Percentiles rank a stretch among this genome's conserved stretches.
Conservation (phyloP, 495 filamentous ascomycete species). For the Aspergillus nanangensis region DNA sequence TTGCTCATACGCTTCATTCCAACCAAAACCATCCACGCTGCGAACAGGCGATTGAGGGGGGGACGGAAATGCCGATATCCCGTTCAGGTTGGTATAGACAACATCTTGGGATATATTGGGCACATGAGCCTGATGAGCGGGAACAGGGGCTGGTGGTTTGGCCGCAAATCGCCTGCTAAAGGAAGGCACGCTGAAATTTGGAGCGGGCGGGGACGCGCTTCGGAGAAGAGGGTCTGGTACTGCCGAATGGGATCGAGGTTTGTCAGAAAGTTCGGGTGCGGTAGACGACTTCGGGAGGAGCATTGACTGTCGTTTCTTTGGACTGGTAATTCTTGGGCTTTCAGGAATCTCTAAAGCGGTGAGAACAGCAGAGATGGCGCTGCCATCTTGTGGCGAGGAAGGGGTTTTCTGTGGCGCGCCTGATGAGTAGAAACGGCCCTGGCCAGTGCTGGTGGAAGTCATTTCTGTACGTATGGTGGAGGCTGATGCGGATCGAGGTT, state of each 20-base stretch:
- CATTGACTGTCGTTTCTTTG: constrained; percentile 24
- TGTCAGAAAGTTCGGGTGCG: constrained; percentile 12
- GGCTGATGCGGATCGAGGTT: constrained; percentile 27
- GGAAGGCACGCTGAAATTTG: constrained; percentile 49
- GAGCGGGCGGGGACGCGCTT: constrained; percentile 37
- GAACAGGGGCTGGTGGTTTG: constrained; percentile 12
- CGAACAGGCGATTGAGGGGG: constrained; percentile 37
- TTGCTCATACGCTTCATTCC: constrained; percentile 20
- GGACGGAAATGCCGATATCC: constrained; percentile 25
- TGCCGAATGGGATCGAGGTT: constrained; percentile 22
- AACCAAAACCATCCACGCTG: constrained; percentile 20
- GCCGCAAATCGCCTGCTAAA: constrained; percentile 43
- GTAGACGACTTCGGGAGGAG: constrained; percentile 11
- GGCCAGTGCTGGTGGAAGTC: constrained; percentile 10
- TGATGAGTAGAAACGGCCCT: constrained; percentile 22
- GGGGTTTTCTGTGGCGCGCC: background rate
- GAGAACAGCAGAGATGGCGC: constrained; percentile 8
- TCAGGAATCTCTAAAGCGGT: constrained; percentile 9
- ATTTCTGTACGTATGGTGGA: constrained; percentile 28
- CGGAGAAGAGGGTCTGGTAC: constrained; percentile 25
- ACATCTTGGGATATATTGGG: constrained; percentile 15
- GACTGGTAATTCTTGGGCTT: constrained; percentile 22
- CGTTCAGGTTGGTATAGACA: constrained; percentile 12
- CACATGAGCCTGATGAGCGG: constrained; percentile 12
- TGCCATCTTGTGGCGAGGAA: constrained; percentile 7